phyloP scores from a whole-genome alignment of 176 grass and related monocot genomes.

The Ananas comosus region DNA sequence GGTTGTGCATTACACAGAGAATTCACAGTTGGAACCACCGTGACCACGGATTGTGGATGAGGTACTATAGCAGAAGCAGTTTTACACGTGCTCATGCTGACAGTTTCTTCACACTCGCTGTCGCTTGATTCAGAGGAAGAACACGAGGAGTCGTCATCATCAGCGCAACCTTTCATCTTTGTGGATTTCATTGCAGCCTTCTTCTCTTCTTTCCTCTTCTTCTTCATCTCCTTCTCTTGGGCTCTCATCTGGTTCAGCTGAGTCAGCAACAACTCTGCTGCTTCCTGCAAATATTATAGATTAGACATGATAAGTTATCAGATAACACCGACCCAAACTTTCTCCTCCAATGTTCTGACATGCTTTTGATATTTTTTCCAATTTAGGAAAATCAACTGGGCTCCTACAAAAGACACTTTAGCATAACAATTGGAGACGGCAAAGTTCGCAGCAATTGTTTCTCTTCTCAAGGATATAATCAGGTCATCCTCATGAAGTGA shows the following conservation, averaged over 20 bases:
- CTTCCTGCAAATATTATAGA: constrained; percentile 30
- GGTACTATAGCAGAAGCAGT: constrained; percentile 13
- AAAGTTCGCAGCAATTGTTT: no score
- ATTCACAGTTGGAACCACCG: neutral
- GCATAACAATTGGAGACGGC: no score
- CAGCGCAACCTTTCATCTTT: neutral
- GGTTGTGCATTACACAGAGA: neutral
- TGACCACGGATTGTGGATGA: neutral
- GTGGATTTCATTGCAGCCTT: constrained; percentile 26
- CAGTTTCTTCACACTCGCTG: constrained; percentile 23
- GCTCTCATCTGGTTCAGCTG: constrained; percentile 49
- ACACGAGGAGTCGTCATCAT: neutral
- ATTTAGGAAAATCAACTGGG: no score
- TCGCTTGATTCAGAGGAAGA: constrained; percentile 42
- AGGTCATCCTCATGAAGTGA: no score
- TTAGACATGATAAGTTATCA: neutral
- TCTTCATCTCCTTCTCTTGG: constrained; percentile 33
- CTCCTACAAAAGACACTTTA: no score
- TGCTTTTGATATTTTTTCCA: no score
- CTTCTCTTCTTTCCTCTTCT: constrained; percentile 29
- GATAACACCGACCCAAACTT: neutral
- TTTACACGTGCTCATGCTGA: constrained; percentile 25
- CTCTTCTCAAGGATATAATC: no score
- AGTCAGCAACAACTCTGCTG: constrained; percentile 43
- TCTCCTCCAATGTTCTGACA: no score